Evolutionary conservation across 1,284 basidiomycete species (phyloP).

Genomic region (Tylopilus orsonianus): DNA sequence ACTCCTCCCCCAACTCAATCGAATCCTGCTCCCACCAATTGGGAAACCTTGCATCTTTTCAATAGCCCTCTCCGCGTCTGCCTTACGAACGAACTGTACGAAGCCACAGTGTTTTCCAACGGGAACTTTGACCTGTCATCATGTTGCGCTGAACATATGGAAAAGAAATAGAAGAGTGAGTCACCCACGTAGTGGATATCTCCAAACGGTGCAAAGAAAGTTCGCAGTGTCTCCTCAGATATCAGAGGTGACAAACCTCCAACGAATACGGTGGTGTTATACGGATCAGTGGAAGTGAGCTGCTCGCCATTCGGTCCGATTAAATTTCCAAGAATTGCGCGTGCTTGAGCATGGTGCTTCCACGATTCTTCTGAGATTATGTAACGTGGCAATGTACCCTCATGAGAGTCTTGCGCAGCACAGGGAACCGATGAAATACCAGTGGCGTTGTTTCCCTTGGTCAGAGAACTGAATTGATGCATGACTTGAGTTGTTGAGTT

Average conservation of each 20-base stretch:
- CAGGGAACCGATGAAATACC: conserved; percentile 41
- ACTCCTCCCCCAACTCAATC: conserved; percentile 90
- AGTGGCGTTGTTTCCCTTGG: conserved; percentile 31
- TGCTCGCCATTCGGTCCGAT: conserved; percentile 84
- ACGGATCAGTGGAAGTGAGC: conserved; percentile 81
- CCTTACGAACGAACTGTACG: conserved; percentile 90
- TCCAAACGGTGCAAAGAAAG: conserved; percentile 87
- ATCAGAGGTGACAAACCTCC: conserved; percentile 85
- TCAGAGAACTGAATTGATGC: conserved; percentile 45
- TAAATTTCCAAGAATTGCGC: conserved; percentile 74
- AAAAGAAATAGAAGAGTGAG: conserved; percentile 3
- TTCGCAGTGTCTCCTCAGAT: conserved; percentile 82
- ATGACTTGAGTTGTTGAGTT: conserved; percentile 46
- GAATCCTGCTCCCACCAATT: conserved; percentile 86
- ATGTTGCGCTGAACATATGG: conserved; percentile 14
- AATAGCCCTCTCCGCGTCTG: conserved; percentile 89
- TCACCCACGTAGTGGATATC: conserved; percentile 82
- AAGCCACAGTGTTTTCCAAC: conserved; percentile 95
- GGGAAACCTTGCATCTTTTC: conserved; percentile 97
- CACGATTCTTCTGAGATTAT: conserved; percentile 71
- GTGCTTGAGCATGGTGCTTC: conserved; percentile 79
- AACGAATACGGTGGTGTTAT: conserved; percentile 92
- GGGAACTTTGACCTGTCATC: conserved; percentile 83
- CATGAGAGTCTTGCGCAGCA: conserved; percentile 42
- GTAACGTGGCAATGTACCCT: conserved; percentile 46